Conservation (phyloP, 2,329 filamentous ascomycete species). For the Diaporthe nobilis region DNA sequence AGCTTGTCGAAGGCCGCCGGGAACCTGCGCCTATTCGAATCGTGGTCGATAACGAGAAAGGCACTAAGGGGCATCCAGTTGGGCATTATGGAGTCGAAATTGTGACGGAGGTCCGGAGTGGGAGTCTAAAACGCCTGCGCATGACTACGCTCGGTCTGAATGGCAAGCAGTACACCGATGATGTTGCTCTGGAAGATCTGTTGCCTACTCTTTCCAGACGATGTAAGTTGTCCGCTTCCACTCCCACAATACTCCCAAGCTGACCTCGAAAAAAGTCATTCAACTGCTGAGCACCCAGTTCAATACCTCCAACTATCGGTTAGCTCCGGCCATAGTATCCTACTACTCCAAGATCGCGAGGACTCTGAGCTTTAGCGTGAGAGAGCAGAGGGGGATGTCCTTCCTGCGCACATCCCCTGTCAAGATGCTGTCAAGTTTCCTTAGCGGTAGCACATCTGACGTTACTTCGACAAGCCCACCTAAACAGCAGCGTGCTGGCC, state of each 20-base stretch:
- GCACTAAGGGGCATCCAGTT: conserved; percentile 75
- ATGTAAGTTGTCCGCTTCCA: conserved; percentile 63
- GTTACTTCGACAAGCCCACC: conserved; percentile 54
- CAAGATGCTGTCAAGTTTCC: conserved; percentile 88
- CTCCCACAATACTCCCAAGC: conserved; percentile 39
- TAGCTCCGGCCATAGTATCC: conserved; percentile 79
- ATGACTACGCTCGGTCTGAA: conserved; percentile 74
- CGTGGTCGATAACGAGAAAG: conserved; percentile 78
- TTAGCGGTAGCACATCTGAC: conserved; percentile 71
- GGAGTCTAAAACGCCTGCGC: conserved; percentile 64
- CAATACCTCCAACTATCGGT: conserved; percentile 73
- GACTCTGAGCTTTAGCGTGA: conserved; percentile 74
- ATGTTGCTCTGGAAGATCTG: conserved; percentile 80
- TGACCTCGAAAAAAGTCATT: conserved; percentile 69
- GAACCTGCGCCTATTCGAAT: conserved; percentile 79
- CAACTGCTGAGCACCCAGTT: conserved; percentile 81
- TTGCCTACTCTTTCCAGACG: conserved; percentile 81
- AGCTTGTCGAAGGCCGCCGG: conserved; percentile 73
- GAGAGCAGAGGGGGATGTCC: conserved; percentile 75
- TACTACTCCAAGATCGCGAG: conserved; percentile 85
- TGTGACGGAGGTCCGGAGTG: conserved; percentile 72
- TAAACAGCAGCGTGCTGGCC: conserved; percentile 57
- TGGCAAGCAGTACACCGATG: conserved; percentile 80
- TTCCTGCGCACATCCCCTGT: conserved; percentile 88
- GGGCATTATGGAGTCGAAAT: conserved; percentile 81